phyloP scores from a whole-genome alignment of 257 asterid species.

The Petrea volubilis region DNA sequence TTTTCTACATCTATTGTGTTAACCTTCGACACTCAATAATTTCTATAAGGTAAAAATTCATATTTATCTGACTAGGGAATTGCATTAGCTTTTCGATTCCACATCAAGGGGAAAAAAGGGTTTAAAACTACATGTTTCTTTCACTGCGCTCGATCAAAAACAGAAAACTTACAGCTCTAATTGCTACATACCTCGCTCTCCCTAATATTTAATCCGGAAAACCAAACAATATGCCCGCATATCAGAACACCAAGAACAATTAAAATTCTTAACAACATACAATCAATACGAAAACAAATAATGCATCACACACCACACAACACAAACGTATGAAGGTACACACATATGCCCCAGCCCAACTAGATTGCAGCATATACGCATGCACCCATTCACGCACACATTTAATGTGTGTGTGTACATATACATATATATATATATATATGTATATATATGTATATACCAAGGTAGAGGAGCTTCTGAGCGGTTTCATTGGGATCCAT shows the following conservation, averaged over 20 bases:
- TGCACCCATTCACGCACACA: neutral
- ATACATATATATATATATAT: neutral
- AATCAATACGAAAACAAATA: neutral
- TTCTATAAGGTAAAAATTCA: neutral
- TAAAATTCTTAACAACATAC: too few species aligned
- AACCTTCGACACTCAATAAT: neutral
- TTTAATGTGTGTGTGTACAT: too few species aligned
- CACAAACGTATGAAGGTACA: neutral
- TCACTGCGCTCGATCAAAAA: neutral
- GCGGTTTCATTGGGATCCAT: conserved; percentile 72
- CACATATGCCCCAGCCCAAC: too few species aligned
- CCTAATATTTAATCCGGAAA: neutral
- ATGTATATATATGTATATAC: conserved; percentile 21
- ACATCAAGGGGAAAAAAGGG: too few species aligned
- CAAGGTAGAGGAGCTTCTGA: conserved; percentile 54
- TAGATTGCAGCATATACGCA: neutral
- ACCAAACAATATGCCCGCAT: neutral
- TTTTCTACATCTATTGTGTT: too few species aligned
- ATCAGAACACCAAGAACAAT: conserved; percentile 21
- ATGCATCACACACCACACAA: too few species aligned
- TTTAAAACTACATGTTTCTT: too few species aligned
- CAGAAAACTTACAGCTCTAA: neutral
- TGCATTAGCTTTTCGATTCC: neutral
- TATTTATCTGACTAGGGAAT: neutral
- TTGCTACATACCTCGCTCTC: neutral